Base-by-base conservation (phyloP, 2,329 filamentous ascomycete species). In the Pleomassaria siparia region DNA sequence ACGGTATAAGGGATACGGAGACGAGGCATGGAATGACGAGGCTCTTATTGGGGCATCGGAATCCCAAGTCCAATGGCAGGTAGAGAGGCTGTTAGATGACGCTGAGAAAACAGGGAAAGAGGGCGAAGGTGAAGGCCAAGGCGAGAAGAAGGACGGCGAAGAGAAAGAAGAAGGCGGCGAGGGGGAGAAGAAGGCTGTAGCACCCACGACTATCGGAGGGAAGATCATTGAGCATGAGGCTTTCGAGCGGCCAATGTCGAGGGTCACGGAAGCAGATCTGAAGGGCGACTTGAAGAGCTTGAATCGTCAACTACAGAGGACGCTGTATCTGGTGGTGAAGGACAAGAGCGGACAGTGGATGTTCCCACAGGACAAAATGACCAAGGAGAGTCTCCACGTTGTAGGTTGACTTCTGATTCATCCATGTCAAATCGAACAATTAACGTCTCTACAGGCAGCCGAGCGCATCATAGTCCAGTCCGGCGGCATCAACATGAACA, bases 401-500 rank as follows among this genome's bases (percentile, higher is more conserved):
- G 94, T 96, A 76, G 69, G 86, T 77, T 44, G 24, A 26, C 22
- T 21, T 12, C 7, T 16, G 9, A 7, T 25, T n/a, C 24, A 29
- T 25, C 5, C 1, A 22, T 16, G n/a, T n/a, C 20, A 2, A 28
- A 28, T 20, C 11, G 12, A 22, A 11, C n/a, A 24, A 35, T 57
- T 65, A 48, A 64, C 46, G 29, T 32, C n/a, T 26, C 9, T 42
- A 8, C 60, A 99, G 94, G 86, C 89, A 36, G 91, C 92, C 29
- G 83, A 90, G 66, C 83, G 91, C 50, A 84, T 91, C 45, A 79
- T 97, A 20, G 78, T 86, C 43, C 80, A 89, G 62, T 79, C 89
- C 3, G 91, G 87, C 9, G 94, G 94, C 49, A 75, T 88, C 51
- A 95, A 99, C 79, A 97, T 99, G 91, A 97, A 97, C 77, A 96